These are phyloP conservation scores for Acacia confusa DNA, from an alignment of 306 rosid genomes.

Conservation along the genomic window DNA sequence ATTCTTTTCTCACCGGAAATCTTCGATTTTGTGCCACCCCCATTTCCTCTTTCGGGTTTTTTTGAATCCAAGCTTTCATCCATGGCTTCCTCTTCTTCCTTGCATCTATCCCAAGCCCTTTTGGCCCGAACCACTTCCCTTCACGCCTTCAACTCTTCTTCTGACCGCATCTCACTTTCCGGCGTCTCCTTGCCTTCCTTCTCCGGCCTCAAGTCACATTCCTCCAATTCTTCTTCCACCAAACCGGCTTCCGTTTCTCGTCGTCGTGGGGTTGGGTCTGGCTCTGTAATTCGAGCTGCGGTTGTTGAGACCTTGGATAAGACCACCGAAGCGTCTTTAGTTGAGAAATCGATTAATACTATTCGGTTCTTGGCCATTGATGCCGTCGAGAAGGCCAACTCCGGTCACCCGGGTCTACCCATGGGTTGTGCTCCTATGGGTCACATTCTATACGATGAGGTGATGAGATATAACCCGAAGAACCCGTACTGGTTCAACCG, in stretches of 20 bases:
- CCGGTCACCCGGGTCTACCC: constrained; percentile 98
- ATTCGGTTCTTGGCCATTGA: constrained; percentile 88
- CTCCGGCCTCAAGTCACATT: constrained; percentile 67
- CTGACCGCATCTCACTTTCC: constrained; percentile 65
- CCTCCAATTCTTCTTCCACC: constrained; percentile 33
- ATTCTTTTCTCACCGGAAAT: neutral
- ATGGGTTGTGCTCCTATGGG: constrained; percentile 99
- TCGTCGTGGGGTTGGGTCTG: constrained; percentile 28
- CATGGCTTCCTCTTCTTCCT: constrained; percentile 80
- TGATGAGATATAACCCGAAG: constrained; percentile 94
- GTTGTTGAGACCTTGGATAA: constrained; percentile 76
- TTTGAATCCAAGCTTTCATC: neutral
- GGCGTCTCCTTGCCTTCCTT: constrained; percentile 63
- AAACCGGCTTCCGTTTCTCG: neutral
- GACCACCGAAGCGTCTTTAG: constrained; percentile 73
- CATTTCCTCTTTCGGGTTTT: neutral
- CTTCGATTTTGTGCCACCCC: neutral
- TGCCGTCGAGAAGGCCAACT: constrained; percentile 95
- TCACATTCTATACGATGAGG: constrained; percentile 85
- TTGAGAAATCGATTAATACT: constrained; percentile 88
- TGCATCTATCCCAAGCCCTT: constrained; percentile 80
- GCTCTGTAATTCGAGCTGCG: constrained; percentile 50
- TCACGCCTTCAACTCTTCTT: constrained; percentile 55
- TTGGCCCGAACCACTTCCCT: constrained; percentile 68
- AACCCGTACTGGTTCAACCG: constrained; percentile 94